Base-by-base conservation (phyloP, 192 early-diverging fungal species). In the Spinellus fusiger region DNA sequence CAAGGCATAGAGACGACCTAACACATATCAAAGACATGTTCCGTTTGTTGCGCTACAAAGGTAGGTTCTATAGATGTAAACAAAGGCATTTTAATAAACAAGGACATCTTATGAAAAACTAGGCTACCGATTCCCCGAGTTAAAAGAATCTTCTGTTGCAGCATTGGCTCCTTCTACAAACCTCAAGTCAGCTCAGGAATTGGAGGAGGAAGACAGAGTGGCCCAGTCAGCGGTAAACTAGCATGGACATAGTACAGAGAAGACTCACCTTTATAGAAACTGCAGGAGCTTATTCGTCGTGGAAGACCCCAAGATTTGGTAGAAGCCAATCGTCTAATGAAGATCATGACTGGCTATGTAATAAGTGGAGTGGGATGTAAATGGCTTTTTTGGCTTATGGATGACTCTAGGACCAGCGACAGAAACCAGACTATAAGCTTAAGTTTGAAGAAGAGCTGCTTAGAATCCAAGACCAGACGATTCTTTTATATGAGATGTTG, bases 251-350 rank as follows among this genome's bases (percentile, higher is more conserved):
- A n/a, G n/a, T n/a, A n/a, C n/a, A n/a, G n/a, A 16, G 18, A 55
- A 29, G 15, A 1, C 18, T 1, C 9, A 15, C 9, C 33, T 29
- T 49, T 46, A 7, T 66, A 91, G 74, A 98, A 96, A 86, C 66
- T 99, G 61, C 93, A 99, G 78, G 98, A 98, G 64, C 80, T 99
- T 32, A 84, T 99, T 47, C 85, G 98, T 8, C 73, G 93, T n/a
- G 96, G 92, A 23, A 89, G 91, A 53, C 94, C 96, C 6, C 84
- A 88, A 44, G 95, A 96, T 65, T 72, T 99, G 27, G 90, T 86
- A 26, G 93, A 96, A 65, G 98, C 98, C 15, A 98, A 99, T 49
- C 88, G 92, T 58, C 74, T 99, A 49, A 98, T 99, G 89, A 98
- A 99, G 73, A 78, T 94, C 37, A 94, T 99, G 81, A 85, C 96